phyloP scores from a whole-genome alignment of 805 yeast genomes.

The Debaryomyces maramus region DNA sequence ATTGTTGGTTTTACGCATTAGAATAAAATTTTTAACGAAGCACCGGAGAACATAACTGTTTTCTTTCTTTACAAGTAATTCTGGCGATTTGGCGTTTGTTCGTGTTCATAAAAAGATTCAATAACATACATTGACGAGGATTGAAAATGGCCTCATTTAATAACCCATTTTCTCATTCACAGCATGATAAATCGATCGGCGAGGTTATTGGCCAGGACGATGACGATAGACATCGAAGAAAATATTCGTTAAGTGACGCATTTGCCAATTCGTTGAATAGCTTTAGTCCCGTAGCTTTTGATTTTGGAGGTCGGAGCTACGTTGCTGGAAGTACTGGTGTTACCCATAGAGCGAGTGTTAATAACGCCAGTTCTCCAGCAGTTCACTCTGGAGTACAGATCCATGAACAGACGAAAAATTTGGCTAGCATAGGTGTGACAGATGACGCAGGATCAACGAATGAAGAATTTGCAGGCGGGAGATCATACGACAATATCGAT shows the following conservation, averaged over 20 bases:
- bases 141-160: neutral
- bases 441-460: constrained; percentile 23
- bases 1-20: no score
- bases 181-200: neutral
- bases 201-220: neutral
- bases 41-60: no score
- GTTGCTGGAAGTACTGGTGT: constrained; percentile 17
- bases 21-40: no score
- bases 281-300: constrained; percentile 28
- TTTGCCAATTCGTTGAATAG: constrained; percentile 16
- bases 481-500: constrained; percentile 15
- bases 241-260: constrained; percentile 17
- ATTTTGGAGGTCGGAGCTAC: constrained; percentile 45
- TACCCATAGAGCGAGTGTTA: constrained; percentile 26
- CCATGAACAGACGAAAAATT: constrained; percentile 57
- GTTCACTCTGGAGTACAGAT: constrained; percentile 50
- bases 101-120: no score
- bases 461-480: constrained; percentile 6
- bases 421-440: constrained; percentile 57
- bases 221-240: constrained; percentile 6
- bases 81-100: no score
- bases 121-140: no score
- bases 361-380: constrained; percentile 35
- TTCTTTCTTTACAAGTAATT: no score
- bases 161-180: neutral